These are phyloP conservation scores for Magnaporthiopsis poae DNA, from an alignment of 2,329 filamentous ascomycete genomes.

Conservation along the genomic window DNA sequence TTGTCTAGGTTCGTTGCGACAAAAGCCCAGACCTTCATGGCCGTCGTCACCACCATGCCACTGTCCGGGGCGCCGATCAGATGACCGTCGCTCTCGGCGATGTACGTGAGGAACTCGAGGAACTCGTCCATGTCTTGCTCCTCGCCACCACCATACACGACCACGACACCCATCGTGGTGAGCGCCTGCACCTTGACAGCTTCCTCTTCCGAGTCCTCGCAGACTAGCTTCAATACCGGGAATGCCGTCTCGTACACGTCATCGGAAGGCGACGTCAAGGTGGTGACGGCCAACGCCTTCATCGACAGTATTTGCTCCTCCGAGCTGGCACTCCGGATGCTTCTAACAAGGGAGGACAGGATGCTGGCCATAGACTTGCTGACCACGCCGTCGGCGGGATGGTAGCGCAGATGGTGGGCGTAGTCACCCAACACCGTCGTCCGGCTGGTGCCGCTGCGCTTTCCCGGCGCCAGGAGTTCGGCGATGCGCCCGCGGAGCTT, in stretches of 20 bases:
- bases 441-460: conserved; percentile 62
- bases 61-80: conserved; percentile 63
- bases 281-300: conserved; percentile 60
- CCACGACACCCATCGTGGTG: conserved; percentile 61
- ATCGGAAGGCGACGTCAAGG: conserved; percentile 57
- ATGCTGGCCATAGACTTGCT: conserved; percentile 51
- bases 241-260: conserved; percentile 55
- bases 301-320: conserved; percentile 62
- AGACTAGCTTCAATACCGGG: conserved; percentile 48
- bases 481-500: conserved; percentile 57
- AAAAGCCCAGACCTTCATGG: conserved; percentile 70
- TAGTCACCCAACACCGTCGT: conserved; percentile 55
- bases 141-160: conserved; percentile 66
- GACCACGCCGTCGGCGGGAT: conserved; percentile 56
- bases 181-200: conserved; percentile 60
- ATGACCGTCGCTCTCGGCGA: conserved; percentile 69
- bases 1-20: conserved; percentile 70
- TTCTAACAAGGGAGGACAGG: conserved; percentile 55
- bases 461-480: conserved; percentile 59
- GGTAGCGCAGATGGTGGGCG: conserved; percentile 55
- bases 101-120: conserved; percentile 66
- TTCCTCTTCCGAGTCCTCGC: conserved; percentile 57
- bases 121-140: conserved; percentile 59
- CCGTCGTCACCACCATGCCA: conserved; percentile 59
- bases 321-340: conserved; percentile 56